Conservation (phyloP, 78 protist species). For the Dictyostelium brefeldianum region DNA sequence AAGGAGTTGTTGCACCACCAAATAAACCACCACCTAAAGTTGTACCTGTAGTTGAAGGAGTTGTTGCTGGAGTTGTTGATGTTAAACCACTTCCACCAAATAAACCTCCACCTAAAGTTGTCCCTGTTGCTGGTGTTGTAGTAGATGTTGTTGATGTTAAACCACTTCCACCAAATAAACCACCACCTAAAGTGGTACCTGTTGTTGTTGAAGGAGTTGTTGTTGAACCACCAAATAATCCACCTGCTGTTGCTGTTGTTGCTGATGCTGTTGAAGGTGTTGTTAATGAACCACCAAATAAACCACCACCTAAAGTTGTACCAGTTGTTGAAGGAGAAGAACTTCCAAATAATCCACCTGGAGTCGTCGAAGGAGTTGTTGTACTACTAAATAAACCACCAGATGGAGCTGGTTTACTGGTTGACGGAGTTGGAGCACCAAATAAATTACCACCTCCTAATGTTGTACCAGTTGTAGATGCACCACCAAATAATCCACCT, state of each 20-base stretch:
- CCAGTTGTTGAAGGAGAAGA: conserved; percentile 8
- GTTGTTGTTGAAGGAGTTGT: neutral
- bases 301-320: conserved; percentile 3
- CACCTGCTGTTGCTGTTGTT: conserved; percentile 30
- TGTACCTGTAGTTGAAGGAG: conserved; percentile 15
- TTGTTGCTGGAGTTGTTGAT: neutral
- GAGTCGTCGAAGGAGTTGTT: neutral
- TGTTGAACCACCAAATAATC: conserved; percentile 12
- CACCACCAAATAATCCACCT: neutral
- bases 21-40: neutral
- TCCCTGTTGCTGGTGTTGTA: conserved; percentile 12
- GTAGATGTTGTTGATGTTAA: neutral
- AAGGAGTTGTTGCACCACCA: conserved; percentile 25
- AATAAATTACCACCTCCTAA: conserved; percentile 22
- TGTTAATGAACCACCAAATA: neutral
- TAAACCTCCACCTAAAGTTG: conserved; percentile 20
- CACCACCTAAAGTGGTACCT: conserved; percentile 15
- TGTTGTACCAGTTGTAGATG: conserved; percentile 15
- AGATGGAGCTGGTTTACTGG: conserved; percentile 8
- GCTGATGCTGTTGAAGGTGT: conserved; percentile 8
- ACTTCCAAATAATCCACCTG: conserved; percentile 19
- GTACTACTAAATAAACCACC: conserved; percentile 31
- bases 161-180: neutral
- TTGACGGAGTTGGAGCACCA: conserved; percentile 2
- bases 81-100: conserved; percentile 16